Evolutionary conservation across 345 rosid genomes (phyloP), one percentile per base, ranked within the genome.

Genomic region (Angophora floribunda): DNA sequence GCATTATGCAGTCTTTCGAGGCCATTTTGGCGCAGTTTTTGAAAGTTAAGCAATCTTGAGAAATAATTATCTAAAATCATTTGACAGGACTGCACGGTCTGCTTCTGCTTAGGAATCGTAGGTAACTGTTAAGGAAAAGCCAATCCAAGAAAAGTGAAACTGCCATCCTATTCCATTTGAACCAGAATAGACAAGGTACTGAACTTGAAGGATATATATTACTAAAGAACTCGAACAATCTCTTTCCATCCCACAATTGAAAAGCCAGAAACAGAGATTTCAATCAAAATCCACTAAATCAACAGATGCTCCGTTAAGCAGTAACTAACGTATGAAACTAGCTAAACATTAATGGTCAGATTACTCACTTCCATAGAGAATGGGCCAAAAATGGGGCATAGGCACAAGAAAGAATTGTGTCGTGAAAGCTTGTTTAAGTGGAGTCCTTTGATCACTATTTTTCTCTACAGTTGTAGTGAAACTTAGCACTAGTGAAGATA

Each of bases 171-270:
- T 8, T 26, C 45, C 12, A 45, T 7, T 52, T 10, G 19, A 28
- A 79, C 19, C 2, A 26, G n/a, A 26, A 28, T 45, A 28, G 21
- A 22, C 85, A 50, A 32, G 9, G 15, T 30, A 36, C 4, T 44
- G 8, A 14, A n/a, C 11, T 16, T 86, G 89, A 91, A 94, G 93
- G 95, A 94, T 91, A 94, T 94, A 94, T 21, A 89, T 93, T 84
- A 57, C 89, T 89, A 13, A 94, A 92, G 88, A 95, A 95, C 67
- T 87, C 90, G 4, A 92, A 91, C 89, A 94, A 90, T 85, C 63
- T 87, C 85, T 63, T 89, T 75, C 93, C 93, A 89, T 90, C 90
- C 94, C 94, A 91, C 22, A 92, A 95, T 95, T 93, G 95, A 57
- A 86, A 89, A 51, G 51, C 53, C 51, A 86, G 1, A 8, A 67